Evolutionary conservation across 805 yeast species (phyloP), one percentile per base, ranked within the genome.

Genomic region (Saturnispora besseyi): DNA sequence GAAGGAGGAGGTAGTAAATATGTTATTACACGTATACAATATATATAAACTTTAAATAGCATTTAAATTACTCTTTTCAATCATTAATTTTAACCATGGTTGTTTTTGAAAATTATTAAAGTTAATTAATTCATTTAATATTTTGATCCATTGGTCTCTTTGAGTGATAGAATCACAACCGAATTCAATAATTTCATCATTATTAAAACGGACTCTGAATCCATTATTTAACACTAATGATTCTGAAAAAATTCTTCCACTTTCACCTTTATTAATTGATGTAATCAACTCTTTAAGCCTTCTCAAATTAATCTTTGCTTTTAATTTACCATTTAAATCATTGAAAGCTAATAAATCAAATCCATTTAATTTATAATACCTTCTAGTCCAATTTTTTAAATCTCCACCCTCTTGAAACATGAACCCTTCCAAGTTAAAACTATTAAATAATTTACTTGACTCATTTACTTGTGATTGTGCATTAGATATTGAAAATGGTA

Each of bases 331-430:
- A 2, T 84, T 71, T 29, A 70, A 70, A 55, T 84, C 93, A 56
- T 86, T 82, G 61, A 83, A 87, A 0, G 96, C 96, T 48, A 81
- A 72, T 56, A 90, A 69, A 33, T 81, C 78, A 8, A 81, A 75
- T 0, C 91, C 95, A 43, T 76, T 70, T n/a, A 90, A 70, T 55
- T 77, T 81, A 69, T 83, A 88, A 67, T 66, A 87, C 51, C 97
- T 74, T 55, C 84, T 77, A 57, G 85, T 78, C 81, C 90, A 79
- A 29, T 73, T 69, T 13, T 74, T 77, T 57, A 93, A 77, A 67
- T 90, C 98, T 9, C 97, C 97, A 18, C 98, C 98, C 60, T 84
- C 87, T 67, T 90, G 98, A 58, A 80, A 79, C 68, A 91, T 68
- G 59, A 71, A 82, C 0, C 97, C 97, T 61, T 84, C 83, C 59